phyloP scores from a whole-genome alignment of 2,329 filamentous ascomycete species.

The Botrytis tulipae region DNA sequence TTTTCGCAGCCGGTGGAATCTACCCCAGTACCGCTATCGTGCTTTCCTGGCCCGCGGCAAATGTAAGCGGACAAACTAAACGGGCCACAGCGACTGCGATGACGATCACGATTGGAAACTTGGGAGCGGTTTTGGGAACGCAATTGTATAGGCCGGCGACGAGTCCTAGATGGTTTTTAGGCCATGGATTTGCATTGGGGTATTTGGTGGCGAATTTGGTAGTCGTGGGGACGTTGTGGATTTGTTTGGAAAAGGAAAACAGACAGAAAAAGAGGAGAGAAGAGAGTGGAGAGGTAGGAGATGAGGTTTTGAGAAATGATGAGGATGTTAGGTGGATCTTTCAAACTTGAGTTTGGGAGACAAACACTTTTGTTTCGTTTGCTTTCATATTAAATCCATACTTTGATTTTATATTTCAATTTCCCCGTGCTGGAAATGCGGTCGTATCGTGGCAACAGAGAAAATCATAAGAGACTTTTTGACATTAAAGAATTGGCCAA shows the following conservation, averaged over 20 bases:
- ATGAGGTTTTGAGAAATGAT: slow-evolving; percentile 56
- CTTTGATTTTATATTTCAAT: neutral
- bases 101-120: slow-evolving; percentile 70
- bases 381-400: no score
- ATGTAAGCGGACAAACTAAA: slow-evolving; percentile 69
- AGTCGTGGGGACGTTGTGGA: slow-evolving; percentile 53
- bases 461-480: no score
- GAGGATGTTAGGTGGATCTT: slow-evolving; percentile 66
- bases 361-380: neutral
- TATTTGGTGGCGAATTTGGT: slow-evolving; percentile 60
- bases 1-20: slow-evolving; percentile 65
- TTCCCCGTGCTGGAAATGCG: no score
- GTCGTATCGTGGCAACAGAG: no score
- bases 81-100: slow-evolving; percentile 66
- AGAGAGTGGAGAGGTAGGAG: slow-evolving; percentile 50
- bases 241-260: slow-evolving; percentile 58
- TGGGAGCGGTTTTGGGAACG: slow-evolving; percentile 67
- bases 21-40: slow-evolving; percentile 64
- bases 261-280: slow-evolving; percentile 46
- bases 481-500: no score
- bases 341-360: slow-evolving; percentile 39
- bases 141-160: slow-evolving; percentile 64
- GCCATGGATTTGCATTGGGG: slow-evolving; percentile 64
- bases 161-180: slow-evolving; percentile 62
- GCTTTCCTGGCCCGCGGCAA: slow-evolving; percentile 69